phyloP scores from a whole-genome alignment of 148 eudicot species.

The Rhododendron ferrugineum region DNA sequence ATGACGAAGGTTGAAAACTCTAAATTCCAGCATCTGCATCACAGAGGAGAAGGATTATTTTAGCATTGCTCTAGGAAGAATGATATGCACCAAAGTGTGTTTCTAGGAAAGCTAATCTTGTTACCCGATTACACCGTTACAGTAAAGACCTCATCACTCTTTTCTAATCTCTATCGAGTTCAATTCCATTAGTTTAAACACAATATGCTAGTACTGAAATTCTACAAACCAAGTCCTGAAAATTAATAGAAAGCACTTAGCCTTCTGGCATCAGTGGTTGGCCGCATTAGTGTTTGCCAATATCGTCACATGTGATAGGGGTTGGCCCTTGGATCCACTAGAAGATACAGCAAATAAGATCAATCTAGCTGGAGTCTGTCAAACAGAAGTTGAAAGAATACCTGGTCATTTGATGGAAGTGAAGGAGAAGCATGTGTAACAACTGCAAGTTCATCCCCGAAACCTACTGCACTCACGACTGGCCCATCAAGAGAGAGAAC shows the following conservation, averaged over 20 bases:
- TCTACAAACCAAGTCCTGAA: background rate
- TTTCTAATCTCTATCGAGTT: background rate
- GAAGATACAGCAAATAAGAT: background rate
- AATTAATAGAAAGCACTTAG: background rate
- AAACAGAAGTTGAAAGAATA: conserved; percentile 14
- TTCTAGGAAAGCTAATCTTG: background rate
- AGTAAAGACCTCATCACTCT: background rate
- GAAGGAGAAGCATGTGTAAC: conserved; percentile 76
- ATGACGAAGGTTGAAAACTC: conserved; percentile 58
- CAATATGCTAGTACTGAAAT: background rate
- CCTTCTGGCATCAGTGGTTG: background rate
- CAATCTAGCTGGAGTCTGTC: background rate
- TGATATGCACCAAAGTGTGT: background rate
- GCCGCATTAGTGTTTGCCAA: background rate
- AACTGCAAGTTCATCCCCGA: conserved; percentile 75
- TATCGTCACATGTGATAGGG: background rate
- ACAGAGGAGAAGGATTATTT: background rate
- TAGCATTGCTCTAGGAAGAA: background rate
- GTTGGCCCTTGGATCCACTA: background rate
- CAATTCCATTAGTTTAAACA: background rate
- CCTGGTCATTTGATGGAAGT: conserved; percentile 88
- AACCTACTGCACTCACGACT: conserved; percentile 89
- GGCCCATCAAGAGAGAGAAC: conserved; percentile 89
- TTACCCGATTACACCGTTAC: background rate
- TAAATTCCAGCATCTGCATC: conserved; percentile 80